These are phyloP conservation scores for Cucurbita pepo DNA, from an alignment of 306 rosid species.

Conservation along the genomic window DNA sequence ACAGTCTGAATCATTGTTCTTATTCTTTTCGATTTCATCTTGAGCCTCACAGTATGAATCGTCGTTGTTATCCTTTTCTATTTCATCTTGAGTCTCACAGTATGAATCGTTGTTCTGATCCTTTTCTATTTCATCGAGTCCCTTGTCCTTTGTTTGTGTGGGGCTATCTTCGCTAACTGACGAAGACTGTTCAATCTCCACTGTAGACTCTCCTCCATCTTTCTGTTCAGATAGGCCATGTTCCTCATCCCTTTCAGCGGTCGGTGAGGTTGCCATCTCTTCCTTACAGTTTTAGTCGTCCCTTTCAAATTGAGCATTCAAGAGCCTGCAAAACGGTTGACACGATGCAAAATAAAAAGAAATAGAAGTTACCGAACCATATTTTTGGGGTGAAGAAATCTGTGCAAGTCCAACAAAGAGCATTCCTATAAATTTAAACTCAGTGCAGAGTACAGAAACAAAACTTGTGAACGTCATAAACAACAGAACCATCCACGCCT, in stretches of 20 bases:
- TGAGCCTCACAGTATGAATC: constrained; percentile 9
- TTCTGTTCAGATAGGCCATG: constrained; percentile 9
- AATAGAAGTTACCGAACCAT: not conserved
- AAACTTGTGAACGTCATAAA: not conserved
- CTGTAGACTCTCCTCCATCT: constrained; percentile 16
- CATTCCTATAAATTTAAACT: not conserved
- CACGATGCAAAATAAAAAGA: not conserved
- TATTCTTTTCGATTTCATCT: constrained; percentile 9
- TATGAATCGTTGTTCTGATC: constrained; percentile 1
- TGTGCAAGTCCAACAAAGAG: not conserved
- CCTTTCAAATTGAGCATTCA: not conserved
- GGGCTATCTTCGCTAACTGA: not conserved
- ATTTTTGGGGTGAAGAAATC: not conserved
- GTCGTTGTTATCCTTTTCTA: not conserved
- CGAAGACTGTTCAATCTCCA: constrained; percentile 9
- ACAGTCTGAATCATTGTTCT: constrained; percentile 4
- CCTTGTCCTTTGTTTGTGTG: not conserved
- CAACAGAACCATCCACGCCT: not conserved
- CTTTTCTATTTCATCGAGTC: constrained; percentile 9
- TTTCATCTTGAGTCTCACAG: constrained; percentile 12
- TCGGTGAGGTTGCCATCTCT: constrained; percentile 13
- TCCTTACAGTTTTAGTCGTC: not conserved
- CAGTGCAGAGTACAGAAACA: not conserved
- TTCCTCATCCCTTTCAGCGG: constrained; percentile 21
- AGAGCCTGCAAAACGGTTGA: not conserved